These are phyloP conservation scores for Oryza nivara DNA, from an alignment of 176 grass and related monocot species.

Conservation along the genomic window DNA sequence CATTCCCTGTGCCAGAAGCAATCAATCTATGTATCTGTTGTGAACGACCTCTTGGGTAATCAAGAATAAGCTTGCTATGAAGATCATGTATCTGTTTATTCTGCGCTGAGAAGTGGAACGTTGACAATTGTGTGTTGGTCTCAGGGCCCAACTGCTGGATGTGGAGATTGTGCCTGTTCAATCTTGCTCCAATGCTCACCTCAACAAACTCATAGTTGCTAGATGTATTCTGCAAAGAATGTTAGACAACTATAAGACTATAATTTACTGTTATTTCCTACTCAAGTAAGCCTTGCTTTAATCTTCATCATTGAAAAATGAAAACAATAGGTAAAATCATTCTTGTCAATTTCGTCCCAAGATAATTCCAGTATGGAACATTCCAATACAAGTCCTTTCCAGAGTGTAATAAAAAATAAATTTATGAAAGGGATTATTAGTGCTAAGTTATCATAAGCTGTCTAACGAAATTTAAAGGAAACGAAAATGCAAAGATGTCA, in stretches of 20 bases:
- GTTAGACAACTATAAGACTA: constrained; percentile 25
- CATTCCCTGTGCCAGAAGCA: constrained; percentile 69
- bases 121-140: constrained; percentile 69
- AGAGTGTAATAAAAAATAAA: neutral
- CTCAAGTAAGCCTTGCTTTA: neutral
- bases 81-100: constrained; percentile 93
- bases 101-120: constrained; percentile 79
- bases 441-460: neutral
- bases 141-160: constrained; percentile 84
- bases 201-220: constrained; percentile 87
- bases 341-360: neutral
- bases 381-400: neutral
- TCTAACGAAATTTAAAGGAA: neutral
- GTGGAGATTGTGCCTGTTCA: constrained; percentile 94
- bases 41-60: constrained; percentile 80
- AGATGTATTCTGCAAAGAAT: constrained; percentile 58
- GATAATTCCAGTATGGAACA: neutral
- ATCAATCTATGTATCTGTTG: constrained; percentile 91
- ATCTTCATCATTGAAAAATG: neutral
- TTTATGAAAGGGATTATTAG: neutral
- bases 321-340: neutral
- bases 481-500: neutral
- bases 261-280: neutral
- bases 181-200: constrained; percentile 76
- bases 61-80: constrained; percentile 89